Evolutionary conservation across 2,329 filamentous ascomycete genomes (phyloP).

Genomic region (Fusarium keratoplasticum): DNA sequence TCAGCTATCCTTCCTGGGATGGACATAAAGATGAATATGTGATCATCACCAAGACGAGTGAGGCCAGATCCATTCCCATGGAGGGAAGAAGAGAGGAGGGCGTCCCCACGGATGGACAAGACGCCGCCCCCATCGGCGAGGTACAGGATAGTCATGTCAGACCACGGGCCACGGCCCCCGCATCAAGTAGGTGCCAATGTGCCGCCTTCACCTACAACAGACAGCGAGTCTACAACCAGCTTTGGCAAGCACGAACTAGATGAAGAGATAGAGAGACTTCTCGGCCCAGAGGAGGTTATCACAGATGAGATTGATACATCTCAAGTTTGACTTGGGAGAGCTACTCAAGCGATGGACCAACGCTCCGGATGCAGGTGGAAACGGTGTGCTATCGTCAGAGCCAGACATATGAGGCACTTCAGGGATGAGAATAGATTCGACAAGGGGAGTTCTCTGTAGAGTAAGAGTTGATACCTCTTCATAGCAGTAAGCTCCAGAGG

Average conservation of each 20-base stretch:
- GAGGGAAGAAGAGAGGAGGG: too few relatives aligned
- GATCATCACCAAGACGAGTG: not conserved
- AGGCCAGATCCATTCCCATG: too few relatives aligned
- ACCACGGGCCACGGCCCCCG: not conserved
- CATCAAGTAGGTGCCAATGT: not conserved
- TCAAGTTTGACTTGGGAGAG: not conserved
- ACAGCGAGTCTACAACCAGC: not conserved
- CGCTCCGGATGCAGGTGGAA: not conserved
- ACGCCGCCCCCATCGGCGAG: too few relatives aligned
- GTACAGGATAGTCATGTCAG: not conserved
- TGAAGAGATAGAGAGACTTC: not conserved
- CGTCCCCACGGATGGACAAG: too few relatives aligned
- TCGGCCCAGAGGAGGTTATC: not conserved
- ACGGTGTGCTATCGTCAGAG: not conserved
- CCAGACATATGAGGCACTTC: not conserved
- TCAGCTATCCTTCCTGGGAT: not conserved
- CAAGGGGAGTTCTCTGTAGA: not conserved
- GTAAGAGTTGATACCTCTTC: not conserved
- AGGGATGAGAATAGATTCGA: not conserved
- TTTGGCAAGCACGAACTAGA: not conserved
- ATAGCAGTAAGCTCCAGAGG: too few relatives aligned
- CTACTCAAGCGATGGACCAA: not conserved
- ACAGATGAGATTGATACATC: not conserved
- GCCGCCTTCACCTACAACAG: not conserved
- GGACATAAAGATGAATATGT: not conserved